Evolutionary conservation across 768 basidiomycete species (phyloP).

Genomic region (Sarcodon aspratus): DNA sequence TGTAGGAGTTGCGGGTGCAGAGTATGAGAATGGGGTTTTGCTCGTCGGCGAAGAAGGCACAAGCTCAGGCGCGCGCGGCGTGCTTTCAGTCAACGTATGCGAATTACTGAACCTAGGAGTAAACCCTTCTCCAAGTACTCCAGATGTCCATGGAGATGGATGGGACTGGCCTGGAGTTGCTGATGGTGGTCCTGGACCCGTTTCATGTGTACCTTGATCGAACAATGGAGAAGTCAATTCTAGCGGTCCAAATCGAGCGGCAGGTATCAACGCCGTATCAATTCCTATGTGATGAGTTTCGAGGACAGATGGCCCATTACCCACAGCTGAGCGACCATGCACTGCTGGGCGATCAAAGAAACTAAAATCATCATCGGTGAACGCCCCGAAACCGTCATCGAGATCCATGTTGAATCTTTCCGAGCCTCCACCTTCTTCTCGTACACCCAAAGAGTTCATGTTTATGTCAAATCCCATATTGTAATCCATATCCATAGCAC

Average conservation of each 20-base stretch:
- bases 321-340: constrained; percentile 9
- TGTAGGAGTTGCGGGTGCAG: constrained; percentile 41
- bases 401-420: constrained; percentile 12
- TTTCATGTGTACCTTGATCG: constrained; percentile 13
- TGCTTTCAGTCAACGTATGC: constrained; percentile 4
- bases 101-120: constrained; percentile 8
- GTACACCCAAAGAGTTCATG: constrained; percentile 23
- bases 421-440: constrained; percentile 17
- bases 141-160: constrained; percentile 9
- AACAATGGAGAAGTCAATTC: constrained; percentile 22
- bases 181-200: constrained; percentile 18
- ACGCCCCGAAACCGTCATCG: constrained; percentile 24
- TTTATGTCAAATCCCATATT: constrained; percentile 43
- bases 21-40: constrained; percentile 31
- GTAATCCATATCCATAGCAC: constrained; percentile 24
- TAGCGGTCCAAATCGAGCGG: constrained; percentile 20
- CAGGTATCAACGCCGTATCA: constrained; percentile 16
- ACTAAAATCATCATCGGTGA: constrained; percentile 84
- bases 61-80: constrained; percentile 25
- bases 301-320: too few species aligned
- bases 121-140: constrained; percentile 8
- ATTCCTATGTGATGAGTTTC: constrained; percentile 1
- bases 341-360: constrained; percentile 63
- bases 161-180: constrained; percentile 6
- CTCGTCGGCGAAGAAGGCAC: constrained; percentile 38